Base-by-base conservation (phyloP, 345 rosid genomes). In the Linum tenue region DNA sequence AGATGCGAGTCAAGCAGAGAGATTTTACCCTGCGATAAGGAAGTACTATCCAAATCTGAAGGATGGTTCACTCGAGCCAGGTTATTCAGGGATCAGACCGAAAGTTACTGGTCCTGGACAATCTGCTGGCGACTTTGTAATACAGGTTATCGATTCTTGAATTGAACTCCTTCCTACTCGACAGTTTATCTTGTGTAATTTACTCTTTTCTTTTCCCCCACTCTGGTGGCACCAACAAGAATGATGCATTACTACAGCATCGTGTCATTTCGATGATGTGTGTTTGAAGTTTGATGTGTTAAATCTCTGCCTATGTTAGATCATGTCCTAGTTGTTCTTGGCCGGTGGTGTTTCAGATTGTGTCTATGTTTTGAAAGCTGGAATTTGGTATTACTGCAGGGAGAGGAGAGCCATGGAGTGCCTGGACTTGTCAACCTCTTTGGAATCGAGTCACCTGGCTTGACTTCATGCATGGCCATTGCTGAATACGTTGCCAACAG, bases 401-500 rank as follows among this genome's bases (percentile, higher is more conserved):
- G 89, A 50, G 90, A 84, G 69, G 96, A 88, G 60, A 66, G 59
- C 70, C 96, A 92, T 69, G 91, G 94, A 62, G 74, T 92, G 40
- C 79, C 85, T 31, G 96, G 97, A 64, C 96, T 92, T 55, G 91
- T 90, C 31, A 92, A 88, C 77, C 91, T 92, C 69, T 86, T 81
- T 14, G 98, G 97, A 59, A 86, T 92, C 4, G 97, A 92, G 70
- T 88, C 98, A 0, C 98, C 98, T n/a, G 98, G 98, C 63, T 74
- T 92, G 58, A 92, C 98, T 38, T 84, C 96, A 68, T 88, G 98
- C 83, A 62, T 92, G 83, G 96, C 97, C 1, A 90, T 92, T 68
- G 97, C 96, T 57, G 96, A 92, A 72, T 70, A 84, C 78, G 22
- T 86, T 61, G 90, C 80, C 66, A 64, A 82, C 75, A 87, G 75